phyloP scores from a whole-genome alignment of 768 basidiomycete species.

The Tulasnella sp. region DNA sequence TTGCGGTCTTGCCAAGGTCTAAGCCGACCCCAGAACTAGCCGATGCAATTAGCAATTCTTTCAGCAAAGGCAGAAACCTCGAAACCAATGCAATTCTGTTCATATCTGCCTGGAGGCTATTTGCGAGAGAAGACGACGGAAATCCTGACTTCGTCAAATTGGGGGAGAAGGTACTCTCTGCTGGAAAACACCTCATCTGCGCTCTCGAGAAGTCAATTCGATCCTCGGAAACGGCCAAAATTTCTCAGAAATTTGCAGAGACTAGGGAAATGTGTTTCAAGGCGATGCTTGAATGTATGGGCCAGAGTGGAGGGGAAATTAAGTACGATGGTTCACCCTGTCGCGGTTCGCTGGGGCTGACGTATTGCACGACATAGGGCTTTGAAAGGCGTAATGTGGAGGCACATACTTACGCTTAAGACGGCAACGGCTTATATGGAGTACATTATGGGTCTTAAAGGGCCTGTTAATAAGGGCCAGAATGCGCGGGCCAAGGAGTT shows the following conservation, averaged over 20 bases:
- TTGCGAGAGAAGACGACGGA: neutral
- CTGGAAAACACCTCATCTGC: neutral
- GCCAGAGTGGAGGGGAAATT: no score
- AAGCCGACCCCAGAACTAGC: neutral
- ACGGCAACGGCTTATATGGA: neutral
- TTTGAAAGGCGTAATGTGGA: neutral
- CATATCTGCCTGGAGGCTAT: neutral
- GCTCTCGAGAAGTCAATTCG: neutral
- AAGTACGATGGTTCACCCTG: no score
- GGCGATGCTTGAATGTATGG: no score
- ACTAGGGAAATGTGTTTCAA: no score
- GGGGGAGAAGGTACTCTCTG: neutral
- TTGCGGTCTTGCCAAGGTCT: neutral
- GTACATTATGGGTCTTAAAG: neutral
- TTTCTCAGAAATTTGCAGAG: no score
- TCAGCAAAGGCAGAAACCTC: neutral
- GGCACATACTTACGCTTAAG: neutral
- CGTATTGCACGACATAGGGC: neutral
- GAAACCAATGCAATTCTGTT: neutral
- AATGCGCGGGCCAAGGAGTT: no score
- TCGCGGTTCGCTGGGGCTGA: no score
- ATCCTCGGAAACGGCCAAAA: no score
- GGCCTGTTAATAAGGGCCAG: no score
- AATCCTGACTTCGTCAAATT: neutral
- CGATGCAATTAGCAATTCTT: neutral